These are phyloP conservation scores for Debaryomyces robertsiae DNA, from an alignment of 1,139 yeast species.

Conservation along the genomic window DNA sequence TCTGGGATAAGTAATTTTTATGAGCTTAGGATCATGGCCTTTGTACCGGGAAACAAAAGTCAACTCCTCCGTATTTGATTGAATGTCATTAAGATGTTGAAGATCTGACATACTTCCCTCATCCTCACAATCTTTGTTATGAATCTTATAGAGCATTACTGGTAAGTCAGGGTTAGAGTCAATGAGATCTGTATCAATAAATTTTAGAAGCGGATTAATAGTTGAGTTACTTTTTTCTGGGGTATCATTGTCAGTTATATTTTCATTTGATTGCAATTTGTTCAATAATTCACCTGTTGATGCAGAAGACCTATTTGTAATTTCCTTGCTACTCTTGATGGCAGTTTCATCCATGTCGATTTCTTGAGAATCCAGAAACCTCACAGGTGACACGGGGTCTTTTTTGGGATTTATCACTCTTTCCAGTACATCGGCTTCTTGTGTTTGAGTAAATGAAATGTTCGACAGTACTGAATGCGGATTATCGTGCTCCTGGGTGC, in stretches of 20 bases:
- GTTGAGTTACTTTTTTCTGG: constrained; percentile 7
- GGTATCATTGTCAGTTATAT: constrained; percentile 4
- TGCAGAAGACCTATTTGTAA: constrained; percentile 21
- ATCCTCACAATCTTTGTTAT: constrained; percentile 17
- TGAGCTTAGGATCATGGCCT: neutral
- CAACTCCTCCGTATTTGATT: neutral
- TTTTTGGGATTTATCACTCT: constrained; percentile 2
- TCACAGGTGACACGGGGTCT: no score
- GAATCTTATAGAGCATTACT: constrained; percentile 33
- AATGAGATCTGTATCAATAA: constrained; percentile 20
- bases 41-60: neutral
- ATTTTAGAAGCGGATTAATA: neutral
- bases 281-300: constrained; percentile 42
- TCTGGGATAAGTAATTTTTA: neutral
- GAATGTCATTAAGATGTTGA: neutral
- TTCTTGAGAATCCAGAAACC: neutral
- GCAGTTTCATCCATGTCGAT: constrained; percentile 13
- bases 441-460: neutral
- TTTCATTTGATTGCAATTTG: constrained; percentile 26
- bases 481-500: constrained; percentile 1
- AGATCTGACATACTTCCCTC: neutral
- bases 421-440: constrained; percentile 9
- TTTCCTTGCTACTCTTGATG: constrained; percentile 2
- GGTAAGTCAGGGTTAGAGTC: constrained; percentile 33
- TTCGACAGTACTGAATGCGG: no score